Evolutionary conservation across 805 yeast species (phyloP), one percentile per base, ranked within the genome.

Genomic region (Dipodascopsis tothii): DNA sequence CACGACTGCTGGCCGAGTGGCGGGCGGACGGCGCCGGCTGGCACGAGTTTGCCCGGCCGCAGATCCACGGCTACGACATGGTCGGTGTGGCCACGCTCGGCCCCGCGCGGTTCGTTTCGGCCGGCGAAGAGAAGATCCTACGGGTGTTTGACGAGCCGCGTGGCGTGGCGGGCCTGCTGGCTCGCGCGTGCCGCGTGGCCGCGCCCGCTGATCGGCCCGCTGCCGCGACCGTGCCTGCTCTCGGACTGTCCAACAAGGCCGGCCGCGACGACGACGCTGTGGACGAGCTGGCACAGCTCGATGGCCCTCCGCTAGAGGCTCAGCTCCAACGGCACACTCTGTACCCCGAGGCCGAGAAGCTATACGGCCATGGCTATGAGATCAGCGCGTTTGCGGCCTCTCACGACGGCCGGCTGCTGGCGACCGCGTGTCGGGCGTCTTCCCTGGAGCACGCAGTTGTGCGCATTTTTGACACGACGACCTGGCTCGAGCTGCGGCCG

Each of bases 1-100:
- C 97, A 0, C 72, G 98, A 56, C 60, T 92, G 20, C 81, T 73
- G 63, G 79, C 94, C 0, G 75, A 73, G 21, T 82, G 86, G 84
- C 59, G 66, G 28, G 44, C 55, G 9, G 48, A 53, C 65, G 39
- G 36, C 1, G 46, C 52, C 5, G 69, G 80, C 1, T 87, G 96
- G 94, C 81, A 81, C 59, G 99, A 92, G 62, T 81, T 92, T 62
- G 85, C 96, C 1, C 75, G 99, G 55, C 97, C 98, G 0, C 99
- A 92, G 63, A 92, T 92, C 51, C 99, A 92, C 62, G 99, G 99
- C 5, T 92, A 86, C 60, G 97, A 92, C 59, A 87, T 92, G 96
- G 72, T 84, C 32, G 79, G 95, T 53, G 69, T 84, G 5, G 76
- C 79, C 32, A 70, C 81, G 9, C 62, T 92, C 11, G 64, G 74